Conservation (phyloP, 83 land plant genomes). For the Diphasiastrum complanatum region DNA sequence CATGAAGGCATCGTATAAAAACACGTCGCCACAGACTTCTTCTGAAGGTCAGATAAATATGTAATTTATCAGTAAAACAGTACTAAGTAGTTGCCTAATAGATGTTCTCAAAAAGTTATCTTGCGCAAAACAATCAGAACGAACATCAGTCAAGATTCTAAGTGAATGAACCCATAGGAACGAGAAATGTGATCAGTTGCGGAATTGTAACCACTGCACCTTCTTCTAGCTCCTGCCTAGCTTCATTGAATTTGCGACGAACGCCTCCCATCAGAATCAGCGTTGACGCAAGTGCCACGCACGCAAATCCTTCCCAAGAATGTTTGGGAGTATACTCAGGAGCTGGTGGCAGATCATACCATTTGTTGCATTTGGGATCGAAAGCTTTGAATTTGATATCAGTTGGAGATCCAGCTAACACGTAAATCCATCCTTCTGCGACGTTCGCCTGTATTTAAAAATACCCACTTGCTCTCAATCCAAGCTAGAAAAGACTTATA, state of each 20-base stretch:
- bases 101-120: no score
- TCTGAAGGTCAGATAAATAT: no score
- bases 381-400: slow-evolving; percentile 20
- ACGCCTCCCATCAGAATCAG: slow-evolving; percentile 30
- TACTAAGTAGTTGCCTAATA: no score
- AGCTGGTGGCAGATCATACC: slow-evolving; percentile 22
- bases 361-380: slow-evolving; percentile 18
- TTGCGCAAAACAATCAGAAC: no score
- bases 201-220: no score
- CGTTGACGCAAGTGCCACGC: slow-evolving; percentile 23
- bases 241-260: slow-evolving; percentile 6
- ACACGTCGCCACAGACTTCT: slow-evolving; percentile 23
- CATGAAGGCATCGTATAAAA: slow-evolving; percentile 24
- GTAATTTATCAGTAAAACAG: no score
- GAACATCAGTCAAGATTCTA: no score
- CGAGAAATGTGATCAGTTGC: no score
- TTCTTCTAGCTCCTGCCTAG: no score
- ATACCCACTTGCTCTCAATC: no score
- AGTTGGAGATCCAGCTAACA: slow-evolving; percentile 19
- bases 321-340: slow-evolving; percentile 2
- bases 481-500: no score
- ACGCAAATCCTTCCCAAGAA: slow-evolving; percentile 30
- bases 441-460: slow-evolving; percentile 16
- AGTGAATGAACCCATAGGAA: no score
- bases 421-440: slow-evolving; percentile 28